Base-by-base conservation (phyloP, 345 rosid genomes). In the Arabis hirsuta region DNA sequence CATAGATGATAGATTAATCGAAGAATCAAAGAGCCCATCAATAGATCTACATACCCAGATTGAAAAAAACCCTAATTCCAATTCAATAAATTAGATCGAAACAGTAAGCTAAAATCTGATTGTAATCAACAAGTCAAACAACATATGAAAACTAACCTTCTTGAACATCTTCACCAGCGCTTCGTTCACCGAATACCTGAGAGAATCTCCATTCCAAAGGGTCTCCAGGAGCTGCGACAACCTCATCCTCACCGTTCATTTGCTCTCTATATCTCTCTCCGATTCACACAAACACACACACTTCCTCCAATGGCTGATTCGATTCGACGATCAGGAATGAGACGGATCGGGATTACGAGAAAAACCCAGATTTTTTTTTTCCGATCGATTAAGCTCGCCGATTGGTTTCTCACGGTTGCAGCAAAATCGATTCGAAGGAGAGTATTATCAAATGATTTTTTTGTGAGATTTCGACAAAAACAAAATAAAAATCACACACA, bases 81-180 rank as follows among this genome's bases (percentile, higher is more conserved):
- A 74, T 65, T 54, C n/a, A 7, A 78, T 7, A 34, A 24, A 52
- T 14, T 41, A 22, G 60, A 74, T 63, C 32, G 60, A 71, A 32
- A 67, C 65, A 26, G 66, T 55, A 57, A 57, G 70, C 47, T 20
- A 4, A 36, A 22, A 54, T 51, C 31, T 7, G 12, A 26, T 32
- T 70, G 62, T 4, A 34, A 22, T 9, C 44, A 12, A 57, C n/a
- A 61, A 76, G 65, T 52, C 55, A 26, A 26, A 58, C 39, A 2
- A 22, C 0, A 22, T 22, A 22, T 22, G 61, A 70, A 27, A 56
- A 45, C 42, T 66, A 67, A 90, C 96, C 96, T 85, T 91, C 96
- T 76, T 95, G 97, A 22, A 95, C 95, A 83, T 91, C 99, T 77
- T 95, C 99, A 29, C 99, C 97, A 26, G 89, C 99, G 42, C 91